Conservation (phyloP, 495 filamentous ascomycete genomes). For the Neurospora sp. region DNA sequence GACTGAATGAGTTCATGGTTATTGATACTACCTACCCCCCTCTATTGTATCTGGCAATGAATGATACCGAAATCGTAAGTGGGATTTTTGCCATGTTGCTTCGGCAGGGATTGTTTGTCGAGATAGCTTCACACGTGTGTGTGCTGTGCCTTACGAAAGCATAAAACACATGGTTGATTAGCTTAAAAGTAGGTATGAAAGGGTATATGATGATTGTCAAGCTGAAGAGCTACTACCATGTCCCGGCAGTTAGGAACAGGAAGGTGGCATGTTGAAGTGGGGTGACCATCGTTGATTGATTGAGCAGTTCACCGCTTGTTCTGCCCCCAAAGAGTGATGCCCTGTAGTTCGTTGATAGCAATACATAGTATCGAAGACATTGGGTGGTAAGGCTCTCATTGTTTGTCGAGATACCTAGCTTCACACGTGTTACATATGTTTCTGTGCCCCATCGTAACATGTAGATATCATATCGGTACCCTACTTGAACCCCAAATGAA, state of each 20-base stretch:
- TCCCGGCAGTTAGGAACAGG: background rate
- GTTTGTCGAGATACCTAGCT: too few relatives aligned
- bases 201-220: background rate
- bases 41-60: background rate
- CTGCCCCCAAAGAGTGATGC: background rate
- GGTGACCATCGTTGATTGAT: background rate
- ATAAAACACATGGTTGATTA: background rate
- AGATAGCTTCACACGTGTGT: background rate
- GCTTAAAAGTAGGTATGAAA: background rate
- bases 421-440: too few relatives aligned
- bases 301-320: background rate
- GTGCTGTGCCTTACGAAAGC: background rate
- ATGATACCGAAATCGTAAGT: background rate
- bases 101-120: background rate
- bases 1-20: background rate
- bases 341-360: too few relatives aligned
- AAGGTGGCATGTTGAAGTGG: background rate
- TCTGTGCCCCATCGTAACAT: too few relatives aligned
- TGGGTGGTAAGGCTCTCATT: too few relatives aligned
- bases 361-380: too few relatives aligned
- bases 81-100: background rate
- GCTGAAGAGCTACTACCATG: background rate
- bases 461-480: too few relatives aligned
- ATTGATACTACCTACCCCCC: too few relatives aligned
- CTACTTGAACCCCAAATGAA: too few relatives aligned